Base-by-base conservation (phyloP, 345 rosid species). In the Litchi chinensis region DNA sequence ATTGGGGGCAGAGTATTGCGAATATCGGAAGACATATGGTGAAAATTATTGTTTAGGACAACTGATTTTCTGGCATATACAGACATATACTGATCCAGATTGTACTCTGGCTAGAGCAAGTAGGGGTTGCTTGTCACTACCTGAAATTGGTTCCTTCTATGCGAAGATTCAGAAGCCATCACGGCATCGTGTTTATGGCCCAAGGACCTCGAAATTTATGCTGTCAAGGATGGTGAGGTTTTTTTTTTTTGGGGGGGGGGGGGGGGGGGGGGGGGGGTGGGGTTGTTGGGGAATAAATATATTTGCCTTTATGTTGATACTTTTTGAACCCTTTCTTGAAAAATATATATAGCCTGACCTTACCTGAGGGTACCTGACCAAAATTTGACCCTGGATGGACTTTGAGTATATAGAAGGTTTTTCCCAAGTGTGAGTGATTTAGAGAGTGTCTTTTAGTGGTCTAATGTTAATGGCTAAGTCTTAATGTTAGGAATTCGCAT, bases 1-100 rank as follows among this genome's bases (percentile, higher is more conserved):
- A 85, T 74, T 97, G 85, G 98, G 95, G 32, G 78, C 82, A 28
- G 90, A 90, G 65, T 79, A 85, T 50, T 90, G 92, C 64, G 98
- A 93, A 88, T 97, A 90, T 84, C 74, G 90, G 80, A 97, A 93
- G 87, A 90, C 91, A 12, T 97, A 97, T 63, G 96, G 98, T 74
- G 98, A 91, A 85, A 97, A 92, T 80, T 97, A 93, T 82, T 97
- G 99, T 84, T 80, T 97, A 50, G 99, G 98, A 70, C 99, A 97
- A 89, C 89, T 97, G 77, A 91, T 97, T 60, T 97, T 88, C 84
- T 97, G 99, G 99, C 90, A 97, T 84, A 82, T 89, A 75, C 99
- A 97, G 88, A 93, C 98, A 5, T 88, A 91, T 83, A 70, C 84
- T 5, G 91, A 93, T 48, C 98, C 99, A 40, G 98, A 97, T 89